Evolutionary conservation across 2,329 filamentous ascomycete species (phyloP), one percentile per base, ranked within the genome.

Genomic region (Pseudogymnoascus sp.): DNA sequence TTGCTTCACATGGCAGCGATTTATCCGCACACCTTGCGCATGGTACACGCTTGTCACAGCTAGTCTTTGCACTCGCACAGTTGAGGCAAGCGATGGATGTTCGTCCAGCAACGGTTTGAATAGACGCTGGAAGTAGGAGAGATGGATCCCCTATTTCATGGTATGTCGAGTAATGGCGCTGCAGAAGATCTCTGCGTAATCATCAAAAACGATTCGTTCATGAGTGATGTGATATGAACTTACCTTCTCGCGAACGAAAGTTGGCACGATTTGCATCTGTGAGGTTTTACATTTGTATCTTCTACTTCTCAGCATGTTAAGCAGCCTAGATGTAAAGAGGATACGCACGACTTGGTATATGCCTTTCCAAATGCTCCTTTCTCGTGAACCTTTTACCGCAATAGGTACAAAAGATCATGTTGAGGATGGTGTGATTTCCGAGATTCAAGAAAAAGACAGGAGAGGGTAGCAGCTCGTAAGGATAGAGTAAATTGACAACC

Each of bases 251-350:
- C 75, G 69, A 82, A 83, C 2, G 76, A 79, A 4, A 83, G 72
- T 55, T 79, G 76, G 66, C 81, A 83, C 37, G 75, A 73, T 61
- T 73, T 74, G 66, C 81, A 83, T 40, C 77, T 75, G 67, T 82
- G 77, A 9, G 81, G 81, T 69, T 83, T 83, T 43, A 83, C 79
- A 67, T 83, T 81, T 63, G 81, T 83, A 64, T 83, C 81, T 83
- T 63, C 37, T 21, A 59, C 55, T 35, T n/a, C 16, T 59, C 35
- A 59, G 55, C 55, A 59, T 38, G 37, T 43, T 12, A 8, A 23
- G 5, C 41, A 62, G 23, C 21, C 33, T 38, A 37, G 41, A 59
- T 37, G 43, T 5, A 23, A 25, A 25, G 18, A 7, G 8, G 14
- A 58, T 37, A 72, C 80, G 73, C 69, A 83, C 81, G 81, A 62